Evolutionary conservation across 2,329 filamentous ascomycete species (phyloP), one percentile per base, ranked within the genome.

Genomic region (Colletotrichum liriopes): DNA sequence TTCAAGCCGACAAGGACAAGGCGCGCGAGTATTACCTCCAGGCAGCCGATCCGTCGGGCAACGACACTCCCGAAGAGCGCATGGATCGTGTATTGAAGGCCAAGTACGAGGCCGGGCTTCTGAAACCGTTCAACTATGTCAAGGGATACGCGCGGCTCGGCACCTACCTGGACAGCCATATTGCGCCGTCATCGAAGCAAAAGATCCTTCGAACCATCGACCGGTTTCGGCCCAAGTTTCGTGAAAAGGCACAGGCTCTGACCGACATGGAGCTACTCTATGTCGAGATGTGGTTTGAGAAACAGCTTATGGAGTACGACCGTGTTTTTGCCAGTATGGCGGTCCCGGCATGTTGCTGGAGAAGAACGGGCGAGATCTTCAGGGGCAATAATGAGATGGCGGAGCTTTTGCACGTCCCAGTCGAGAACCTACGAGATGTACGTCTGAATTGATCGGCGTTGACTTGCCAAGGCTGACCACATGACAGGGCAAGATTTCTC

Each of bases 251-350:
- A 80, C 95, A 98, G 75, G 92, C 89, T 43, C 86, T 98, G 79
- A 98, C 94, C 2, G 96, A 99, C 82, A 93, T 98, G 81, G 94
- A 99, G 82, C 90, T 99, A 35, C 92, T 98, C 37, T 91, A 95
- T 71, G 96, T 98, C 14, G 96, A 99, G 83, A 98, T 98, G 94
- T 98, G 96, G 96, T 98, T 99, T 79, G 96, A 99, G 82, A 91
- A 93, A 78, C 96, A 94, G 74, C 84, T 99, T 76, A 96, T 98
- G 93, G 96, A 98, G 80, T 98, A 98, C 78, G 96, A 99, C 79
- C 94, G 96, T 41, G 95, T 99, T 1, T 99, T 99, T 84, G 96
- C 96, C 2, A 97, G 95, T 81, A 99, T 99, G 96, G 96, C 96
- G 2, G 96, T 99, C 74, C 96, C 96, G 0, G 96, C 96, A 18